Evolutionary conservation across 2,329 filamentous ascomycete species (phyloP), one percentile per base, ranked within the genome.

Genomic region (Diplodia corticola): DNA sequence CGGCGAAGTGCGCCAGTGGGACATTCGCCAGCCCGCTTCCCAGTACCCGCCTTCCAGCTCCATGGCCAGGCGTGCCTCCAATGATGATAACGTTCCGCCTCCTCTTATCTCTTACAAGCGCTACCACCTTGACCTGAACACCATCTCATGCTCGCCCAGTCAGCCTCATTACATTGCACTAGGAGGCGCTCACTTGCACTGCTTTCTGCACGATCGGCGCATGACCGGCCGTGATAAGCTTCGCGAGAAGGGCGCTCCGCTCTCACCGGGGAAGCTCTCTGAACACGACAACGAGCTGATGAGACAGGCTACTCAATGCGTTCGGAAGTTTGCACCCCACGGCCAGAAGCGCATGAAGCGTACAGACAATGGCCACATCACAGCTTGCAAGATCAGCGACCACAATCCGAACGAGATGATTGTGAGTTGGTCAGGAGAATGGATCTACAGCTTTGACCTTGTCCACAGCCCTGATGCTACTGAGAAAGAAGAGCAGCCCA

Each of bases 101-200:
- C 87, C 88, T 2, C 78, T 90, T 30, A 90, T 90, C 54, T 89
- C 86, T 1, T 90, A 90, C 76, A 88, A 86, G 69, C 81, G 81
- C 24, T 88, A 87, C 70, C 80, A 83, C 50, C 77, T 90, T 22
- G 88, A 90, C 69, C 79, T 90, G 33, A 90, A 90, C 72, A 89
- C 85, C 3, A 88, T 90, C 26, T 90, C 88, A 15, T 90, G 88
- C 71, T 88, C 88, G 6, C 80, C 86, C 4, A 88, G 82, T 59
- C 88, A 90, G 71, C 88, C 88, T 13, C 86, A 90, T 71, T 90
- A 90, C 71, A 90, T 90, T 70, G 88, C 88, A 7, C 77, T 90
- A 15, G 88, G 88, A 51, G 88, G 88, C n/a, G 85, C 86, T 7
- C 88, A 90, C 74, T 80, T 89, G 10, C 87, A 90, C 72, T 89